Base-by-base conservation (phyloP, 805 yeast genomes). In the Nakazawaea pomicola region DNA sequence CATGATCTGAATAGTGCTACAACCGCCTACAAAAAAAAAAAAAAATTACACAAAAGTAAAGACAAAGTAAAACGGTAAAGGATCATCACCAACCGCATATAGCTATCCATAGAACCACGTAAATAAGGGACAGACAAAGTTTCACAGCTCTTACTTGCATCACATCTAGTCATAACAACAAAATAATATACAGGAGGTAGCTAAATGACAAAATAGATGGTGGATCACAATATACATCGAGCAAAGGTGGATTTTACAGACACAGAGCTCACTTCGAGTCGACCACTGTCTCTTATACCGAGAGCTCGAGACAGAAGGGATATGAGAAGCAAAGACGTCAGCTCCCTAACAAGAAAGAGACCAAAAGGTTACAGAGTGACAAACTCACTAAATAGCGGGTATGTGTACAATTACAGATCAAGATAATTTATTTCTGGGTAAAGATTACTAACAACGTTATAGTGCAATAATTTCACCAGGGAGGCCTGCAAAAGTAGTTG, bases 331-430 rank as follows among this genome's bases (percentile, higher is more conserved):
- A 25, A 35, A 16, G 31, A 28, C 18, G 31, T 27, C n/a, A 28
- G 30, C 17, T 35, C 31, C 11, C 18, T 28, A 12, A 19, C 31
- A 16, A 25, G 38, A 27, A 25, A 27, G 24, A 25, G 38, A 3
- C 19, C 24, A 8, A 27, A 17, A 18, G 38, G 38, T 4, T 27
- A 17, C 6, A 25, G 24, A 27, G 38, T 35, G 24, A 25, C 38
- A 35, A 35, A 35, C 17, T 25, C 38, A 8, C 27, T 35, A n/a
- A 27, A 12, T 14, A 35, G 38, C 23, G 38, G 38, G 38, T 35
- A 18, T 27, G 38, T 35, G 9, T 11, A 23, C 28, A 24, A 24
- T 11, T 11, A n/a, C 28, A 24, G 10, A 11, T 24, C 6, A 23
- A 4, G 10, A 11, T 24, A n/a, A 24, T 24, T 24, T 24, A 28